Evolutionary conservation across 768 basidiomycete species (phyloP).

Genomic region (Asterophora lycoperdoides): DNA sequence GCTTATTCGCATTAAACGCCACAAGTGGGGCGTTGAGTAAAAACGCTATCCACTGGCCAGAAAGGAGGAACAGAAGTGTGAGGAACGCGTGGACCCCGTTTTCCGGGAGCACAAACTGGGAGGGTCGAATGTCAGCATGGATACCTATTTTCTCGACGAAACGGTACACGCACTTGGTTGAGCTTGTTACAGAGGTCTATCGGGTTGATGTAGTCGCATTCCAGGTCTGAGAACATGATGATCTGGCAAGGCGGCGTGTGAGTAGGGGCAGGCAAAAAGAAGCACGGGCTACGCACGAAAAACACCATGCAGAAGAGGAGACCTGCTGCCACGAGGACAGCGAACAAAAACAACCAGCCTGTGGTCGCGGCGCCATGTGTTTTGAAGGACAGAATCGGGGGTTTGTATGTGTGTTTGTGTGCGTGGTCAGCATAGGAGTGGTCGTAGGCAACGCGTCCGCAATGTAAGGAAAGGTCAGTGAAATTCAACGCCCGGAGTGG

Average conservation of each 20-base stretch:
- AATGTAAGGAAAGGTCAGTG: not conserved
- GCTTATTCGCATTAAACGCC: conserved; percentile 93
- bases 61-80: conserved; percentile 84
- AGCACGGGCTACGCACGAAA: conserved; percentile 64
- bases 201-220: conserved; percentile 99
- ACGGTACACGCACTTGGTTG: conserved; percentile 69
- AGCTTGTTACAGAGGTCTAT: conserved; percentile 99
- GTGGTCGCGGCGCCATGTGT: conserved; percentile 5
- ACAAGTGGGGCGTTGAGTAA: conserved; percentile 86
- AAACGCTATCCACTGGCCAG: conserved; percentile 94
- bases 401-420: not conserved
- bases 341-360: conserved; percentile 98
- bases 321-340: conserved; percentile 92
- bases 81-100: conserved; percentile 93
- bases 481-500: not conserved
- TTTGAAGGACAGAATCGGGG: conserved; percentile 1
- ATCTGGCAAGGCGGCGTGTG: conserved; percentile 50
- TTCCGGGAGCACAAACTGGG: conserved; percentile 94
- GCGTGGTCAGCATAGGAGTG: not conserved
- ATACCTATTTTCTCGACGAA: not conserved
- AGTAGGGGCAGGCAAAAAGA: not conserved
- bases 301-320: conserved; percentile 99
- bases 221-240: conserved; percentile 99
- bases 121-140: not conserved
- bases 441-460: not conserved